phyloP scores from a whole-genome alignment of 2,329 filamentous ascomycete species.

The Penicillium thymicola region DNA sequence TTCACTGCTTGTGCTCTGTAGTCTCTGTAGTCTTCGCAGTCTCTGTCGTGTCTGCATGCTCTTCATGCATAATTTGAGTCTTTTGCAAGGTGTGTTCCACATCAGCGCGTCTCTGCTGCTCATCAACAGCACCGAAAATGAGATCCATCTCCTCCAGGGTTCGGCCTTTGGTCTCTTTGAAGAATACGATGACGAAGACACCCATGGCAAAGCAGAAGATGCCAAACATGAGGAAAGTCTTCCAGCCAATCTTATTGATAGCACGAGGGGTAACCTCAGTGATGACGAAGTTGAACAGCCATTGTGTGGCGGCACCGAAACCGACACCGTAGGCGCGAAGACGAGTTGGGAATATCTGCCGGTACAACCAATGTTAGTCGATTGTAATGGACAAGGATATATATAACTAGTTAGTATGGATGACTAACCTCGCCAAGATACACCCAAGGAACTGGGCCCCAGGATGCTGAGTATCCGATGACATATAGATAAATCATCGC shows the following conservation, averaged over 20 bases:
- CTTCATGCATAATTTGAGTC: conserved; percentile 21
- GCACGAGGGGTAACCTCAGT: conserved; percentile 42
- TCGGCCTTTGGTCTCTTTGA: conserved; percentile 41
- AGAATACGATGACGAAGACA: not conserved
- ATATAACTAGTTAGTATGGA: not conserved
- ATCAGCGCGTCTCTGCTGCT: conserved; percentile 22
- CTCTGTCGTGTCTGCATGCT: conserved; percentile 13
- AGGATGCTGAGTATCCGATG: too few relatives aligned
- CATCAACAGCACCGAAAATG: conserved; percentile 29
- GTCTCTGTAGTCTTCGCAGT: not conserved
- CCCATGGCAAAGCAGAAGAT: conserved; percentile 24
- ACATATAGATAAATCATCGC: too few relatives aligned
- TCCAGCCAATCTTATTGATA: conserved; percentile 39
- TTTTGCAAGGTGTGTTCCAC: conserved; percentile 29
- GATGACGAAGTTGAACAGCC: conserved; percentile 44
- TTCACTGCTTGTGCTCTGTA: not conserved
- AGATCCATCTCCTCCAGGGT: conserved; percentile 42
- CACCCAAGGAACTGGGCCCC: too few relatives aligned
- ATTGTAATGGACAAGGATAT: not conserved
- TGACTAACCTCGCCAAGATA: too few relatives aligned
- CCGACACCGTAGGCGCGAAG: conserved; percentile 42
- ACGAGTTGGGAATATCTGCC: conserved; percentile 41
- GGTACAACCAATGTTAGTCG: conserved; percentile 5
- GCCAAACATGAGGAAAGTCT: conserved; percentile 44
- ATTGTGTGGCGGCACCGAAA: conserved; percentile 38